Evolutionary conservation across 176 grass and related monocot genomes (phyloP).

Genomic region (Dendrocalamus sinicus): DNA sequence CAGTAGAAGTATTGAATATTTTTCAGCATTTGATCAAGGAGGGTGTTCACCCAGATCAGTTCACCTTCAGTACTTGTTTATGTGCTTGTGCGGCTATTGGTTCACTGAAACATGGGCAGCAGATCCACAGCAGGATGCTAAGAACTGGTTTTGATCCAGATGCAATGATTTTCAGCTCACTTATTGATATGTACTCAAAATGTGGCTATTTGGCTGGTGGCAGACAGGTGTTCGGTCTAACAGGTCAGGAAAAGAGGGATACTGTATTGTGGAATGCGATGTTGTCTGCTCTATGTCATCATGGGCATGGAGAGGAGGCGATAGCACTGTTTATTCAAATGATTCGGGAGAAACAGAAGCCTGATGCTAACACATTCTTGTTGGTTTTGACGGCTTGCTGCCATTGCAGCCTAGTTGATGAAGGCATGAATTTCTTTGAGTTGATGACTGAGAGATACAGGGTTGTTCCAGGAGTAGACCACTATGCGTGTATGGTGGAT

Average conservation of each 20-base stretch:
- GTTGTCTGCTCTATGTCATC: slow-evolving; percentile 65
- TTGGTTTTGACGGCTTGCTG: slow-evolving; percentile 65
- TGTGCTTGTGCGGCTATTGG: slow-evolving; percentile 57
- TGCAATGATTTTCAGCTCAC: slow-evolving; percentile 45
- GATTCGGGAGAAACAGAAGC: slow-evolving; percentile 52
- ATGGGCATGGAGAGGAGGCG: slow-evolving; percentile 50
- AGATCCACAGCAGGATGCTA: slow-evolving; percentile 63
- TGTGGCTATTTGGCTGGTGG: slow-evolving; percentile 59
- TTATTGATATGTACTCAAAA: slow-evolving; percentile 87
- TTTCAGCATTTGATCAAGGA: slow-evolving; percentile 54
- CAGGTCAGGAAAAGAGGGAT: slow-evolving; percentile 43
- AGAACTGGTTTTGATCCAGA: slow-evolving; percentile 54
- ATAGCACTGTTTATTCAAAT: slow-evolving; percentile 65
- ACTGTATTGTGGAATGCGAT: slow-evolving; percentile 61
- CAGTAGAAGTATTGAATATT: slow-evolving; percentile 49
- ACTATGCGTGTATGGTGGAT: no score
- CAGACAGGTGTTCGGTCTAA: slow-evolving; percentile 52
- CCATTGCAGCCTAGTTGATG: slow-evolving; percentile 53
- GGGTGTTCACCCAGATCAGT: slow-evolving; percentile 57
- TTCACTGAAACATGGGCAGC: slow-evolving; percentile 58
- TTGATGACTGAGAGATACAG: slow-evolving; percentile 66
- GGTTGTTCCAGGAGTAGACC: slow-evolving; percentile 58
- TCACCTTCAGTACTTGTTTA: slow-evolving; percentile 63
- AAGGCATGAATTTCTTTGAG: slow-evolving; percentile 67
- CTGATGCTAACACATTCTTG: slow-evolving; percentile 62